Percentiles rank a stretch among this genome's conserved stretches.
phyloP scores from a whole-genome alignment of 2,329 filamentous ascomycete species.

The Pezizomycotina sp. region DNA sequence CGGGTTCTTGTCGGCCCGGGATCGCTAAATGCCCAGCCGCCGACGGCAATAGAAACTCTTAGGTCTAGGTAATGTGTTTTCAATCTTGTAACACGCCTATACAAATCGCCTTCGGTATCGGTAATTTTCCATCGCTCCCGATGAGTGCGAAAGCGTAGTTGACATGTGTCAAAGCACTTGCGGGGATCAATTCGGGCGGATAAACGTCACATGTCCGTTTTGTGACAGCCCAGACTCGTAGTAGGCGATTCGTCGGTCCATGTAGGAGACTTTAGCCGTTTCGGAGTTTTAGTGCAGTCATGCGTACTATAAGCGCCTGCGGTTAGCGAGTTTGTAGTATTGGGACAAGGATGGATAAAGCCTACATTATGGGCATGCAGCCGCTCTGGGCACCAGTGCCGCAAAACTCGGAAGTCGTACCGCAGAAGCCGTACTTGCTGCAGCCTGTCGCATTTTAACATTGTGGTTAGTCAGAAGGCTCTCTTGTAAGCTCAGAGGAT shows the following conservation, averaged over 20 bases:
- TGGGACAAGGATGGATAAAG: background rate
- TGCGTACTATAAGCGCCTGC: no score
- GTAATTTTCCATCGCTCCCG: slow-evolving; percentile 22
- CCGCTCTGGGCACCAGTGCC: slow-evolving; percentile 8
- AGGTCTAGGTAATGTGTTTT: slow-evolving; percentile 26
- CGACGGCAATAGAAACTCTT: slow-evolving; percentile 30
- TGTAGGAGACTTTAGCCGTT: slow-evolving; percentile 2
- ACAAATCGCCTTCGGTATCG: slow-evolving; percentile 25
- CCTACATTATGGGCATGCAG: slow-evolving; percentile 1
- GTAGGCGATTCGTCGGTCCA: slow-evolving; percentile 17
- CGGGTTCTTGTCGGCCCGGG: slow-evolving; percentile 24
- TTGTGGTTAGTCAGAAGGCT: no score
- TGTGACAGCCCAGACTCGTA: slow-evolving; percentile 15
- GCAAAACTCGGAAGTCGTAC: slow-evolving; percentile 20
- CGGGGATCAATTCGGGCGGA: slow-evolving; percentile 10
- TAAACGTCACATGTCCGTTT: slow-evolving; percentile 9
- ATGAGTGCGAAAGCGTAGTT: slow-evolving; percentile 25
- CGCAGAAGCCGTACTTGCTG: slow-evolving; percentile 19
- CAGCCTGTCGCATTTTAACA: no score
- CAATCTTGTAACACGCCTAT: slow-evolving; percentile 26
- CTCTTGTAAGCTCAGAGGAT: no score
- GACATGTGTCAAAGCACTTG: slow-evolving; percentile 21
- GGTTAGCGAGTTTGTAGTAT: background rate
- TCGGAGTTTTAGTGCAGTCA: slow-evolving; percentile 2
- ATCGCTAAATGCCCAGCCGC: slow-evolving; percentile 32